These are phyloP conservation scores for Colletotrichum sp. DNA, from an alignment of 2,329 filamentous ascomycete species.

Conservation along the genomic window DNA sequence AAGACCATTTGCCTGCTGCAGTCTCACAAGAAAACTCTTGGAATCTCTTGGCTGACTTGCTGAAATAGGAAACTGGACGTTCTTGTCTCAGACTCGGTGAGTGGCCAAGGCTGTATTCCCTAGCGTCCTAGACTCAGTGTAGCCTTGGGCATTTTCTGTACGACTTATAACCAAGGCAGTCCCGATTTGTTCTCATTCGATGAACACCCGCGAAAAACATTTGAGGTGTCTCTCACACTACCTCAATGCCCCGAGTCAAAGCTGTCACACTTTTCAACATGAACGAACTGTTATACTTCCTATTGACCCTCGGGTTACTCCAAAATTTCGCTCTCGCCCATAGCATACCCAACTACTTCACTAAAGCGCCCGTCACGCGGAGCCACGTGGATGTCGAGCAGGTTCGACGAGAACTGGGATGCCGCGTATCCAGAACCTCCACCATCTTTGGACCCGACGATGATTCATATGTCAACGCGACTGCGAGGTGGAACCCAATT, in stretches of 20 bases:
- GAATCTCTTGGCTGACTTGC: background rate
- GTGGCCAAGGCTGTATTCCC: background rate
- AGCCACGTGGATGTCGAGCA: background rate
- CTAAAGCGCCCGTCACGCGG: background rate
- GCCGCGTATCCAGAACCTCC: background rate
- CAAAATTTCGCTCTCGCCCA: background rate
- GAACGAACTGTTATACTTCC: background rate
- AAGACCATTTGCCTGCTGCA: background rate
- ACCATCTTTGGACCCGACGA: background rate
- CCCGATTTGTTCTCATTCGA: background rate
- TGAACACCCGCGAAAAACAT: background rate
- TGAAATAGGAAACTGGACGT: background rate
- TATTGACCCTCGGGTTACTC: background rate
- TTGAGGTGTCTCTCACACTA: background rate
- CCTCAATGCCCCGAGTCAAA: background rate
- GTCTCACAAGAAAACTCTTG: background rate
- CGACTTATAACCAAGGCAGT: background rate
- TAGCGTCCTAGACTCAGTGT: background rate
- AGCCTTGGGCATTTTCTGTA: background rate
- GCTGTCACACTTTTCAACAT: background rate
- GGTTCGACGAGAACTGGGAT: background rate
- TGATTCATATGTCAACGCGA: background rate
- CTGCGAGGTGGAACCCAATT: background rate
- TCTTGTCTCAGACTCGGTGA: background rate
- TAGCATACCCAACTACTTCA: background rate